Conservation (phyloP, 2,329 filamentous ascomycete species). For the Sporothrix euskadiensis region DNA sequence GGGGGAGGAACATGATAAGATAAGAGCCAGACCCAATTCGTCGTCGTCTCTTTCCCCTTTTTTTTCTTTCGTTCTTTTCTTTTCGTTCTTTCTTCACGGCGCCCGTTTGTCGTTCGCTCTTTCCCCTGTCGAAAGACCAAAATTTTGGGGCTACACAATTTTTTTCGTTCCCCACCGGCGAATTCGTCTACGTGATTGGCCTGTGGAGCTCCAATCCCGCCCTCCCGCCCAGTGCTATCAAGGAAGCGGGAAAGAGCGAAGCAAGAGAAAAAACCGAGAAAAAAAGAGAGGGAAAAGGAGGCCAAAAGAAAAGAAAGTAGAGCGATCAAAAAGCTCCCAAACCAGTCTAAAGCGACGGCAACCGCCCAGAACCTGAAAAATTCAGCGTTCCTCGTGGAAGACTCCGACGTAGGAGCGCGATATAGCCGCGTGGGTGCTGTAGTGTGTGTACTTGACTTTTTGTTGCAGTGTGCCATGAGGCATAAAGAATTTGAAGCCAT, state of each 20-base stretch:
- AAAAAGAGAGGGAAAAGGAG: not conserved
- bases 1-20: constrained; percentile 31
- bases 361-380: not conserved
- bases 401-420: constrained; percentile 22
- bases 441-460: not conserved
- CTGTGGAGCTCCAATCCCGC: constrained; percentile 13
- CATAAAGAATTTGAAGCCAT: not conserved
- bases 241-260: constrained; percentile 15
- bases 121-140: constrained; percentile 15
- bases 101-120: not conserved
- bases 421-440: not conserved
- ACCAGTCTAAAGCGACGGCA: not conserved
- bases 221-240: constrained; percentile 6
- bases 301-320: not conserved
- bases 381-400: constrained; percentile 13
- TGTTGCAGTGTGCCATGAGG: not conserved
- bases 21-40: constrained; percentile 25
- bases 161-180: constrained; percentile 25
- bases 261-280: not conserved
- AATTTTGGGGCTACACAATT: constrained; percentile 22
- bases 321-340: not conserved
- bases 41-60: constrained; percentile 2
- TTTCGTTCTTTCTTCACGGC: not conserved
- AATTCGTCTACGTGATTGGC: constrained; percentile 26
- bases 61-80: not conserved